phyloP scores from a whole-genome alignment of 306 rosid genomes.

The Dalbergia cochinchinensis region DNA sequence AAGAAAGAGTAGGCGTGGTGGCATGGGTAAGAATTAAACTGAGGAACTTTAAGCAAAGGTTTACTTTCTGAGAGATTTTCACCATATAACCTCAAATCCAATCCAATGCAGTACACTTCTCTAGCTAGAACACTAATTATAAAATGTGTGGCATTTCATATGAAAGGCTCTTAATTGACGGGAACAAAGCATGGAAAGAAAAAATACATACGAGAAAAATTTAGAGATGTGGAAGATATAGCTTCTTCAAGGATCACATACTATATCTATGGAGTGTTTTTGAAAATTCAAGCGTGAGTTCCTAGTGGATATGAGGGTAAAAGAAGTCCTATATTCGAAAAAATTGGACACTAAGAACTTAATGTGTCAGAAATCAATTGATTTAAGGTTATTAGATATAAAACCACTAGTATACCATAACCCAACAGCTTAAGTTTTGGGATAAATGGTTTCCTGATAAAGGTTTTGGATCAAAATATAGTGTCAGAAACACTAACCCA shows the following conservation, averaged over 20 bases:
- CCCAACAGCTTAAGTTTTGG: no score
- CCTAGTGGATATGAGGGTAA: neutral
- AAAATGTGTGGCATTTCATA: conserved; percentile 17
- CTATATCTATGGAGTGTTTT: neutral
- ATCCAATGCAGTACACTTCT: conserved; percentile 19
- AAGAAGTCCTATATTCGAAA: neutral
- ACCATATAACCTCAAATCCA: neutral
- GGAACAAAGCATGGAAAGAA: conserved; percentile 8
- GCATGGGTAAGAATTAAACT: conserved; percentile 17
- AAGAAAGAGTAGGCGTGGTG: conserved; percentile 13
- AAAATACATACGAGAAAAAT: neutral
- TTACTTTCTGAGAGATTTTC: conserved; percentile 27
- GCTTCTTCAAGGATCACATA: conserved; percentile 25
- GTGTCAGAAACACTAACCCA: neutral
- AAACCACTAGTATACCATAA: no score
- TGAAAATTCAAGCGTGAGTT: neutral
- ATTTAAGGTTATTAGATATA: no score
- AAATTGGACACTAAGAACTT: no score
- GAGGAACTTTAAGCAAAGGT: conserved; percentile 12
- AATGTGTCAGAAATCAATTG: no score
- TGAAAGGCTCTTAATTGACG: conserved; percentile 1
- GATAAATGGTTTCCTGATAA: no score
- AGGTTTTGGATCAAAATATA: neutral
- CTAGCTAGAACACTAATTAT: conserved; percentile 17
- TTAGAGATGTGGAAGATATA: conserved; percentile 14